Percentiles rank a stretch among this genome's conserved stretches.
phyloP scores from a whole-genome alignment of 208 protist species.

The Acanthamoeba royreba region DNA sequence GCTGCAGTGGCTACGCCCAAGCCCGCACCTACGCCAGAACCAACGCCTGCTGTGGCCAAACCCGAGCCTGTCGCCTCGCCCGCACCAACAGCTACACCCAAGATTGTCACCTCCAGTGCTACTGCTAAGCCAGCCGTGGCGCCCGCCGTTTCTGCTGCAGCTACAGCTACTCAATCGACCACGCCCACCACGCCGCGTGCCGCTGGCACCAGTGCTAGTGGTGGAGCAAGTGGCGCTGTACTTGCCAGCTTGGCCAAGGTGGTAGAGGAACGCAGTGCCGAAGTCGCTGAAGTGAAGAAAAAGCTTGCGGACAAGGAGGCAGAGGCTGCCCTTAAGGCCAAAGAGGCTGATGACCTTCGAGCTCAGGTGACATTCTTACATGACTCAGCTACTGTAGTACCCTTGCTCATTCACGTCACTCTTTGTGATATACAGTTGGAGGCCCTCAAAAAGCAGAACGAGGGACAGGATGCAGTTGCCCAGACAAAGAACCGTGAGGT shows the following conservation, averaged over 20 bases:
- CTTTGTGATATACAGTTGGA: background rate
- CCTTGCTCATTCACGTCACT: background rate
- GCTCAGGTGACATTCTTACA: background rate
- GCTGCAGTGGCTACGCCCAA: too few species aligned
- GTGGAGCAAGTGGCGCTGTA: background rate
- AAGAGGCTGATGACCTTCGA: background rate
- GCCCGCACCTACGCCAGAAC: too few species aligned
- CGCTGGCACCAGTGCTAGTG: background rate
- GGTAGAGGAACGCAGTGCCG: background rate
- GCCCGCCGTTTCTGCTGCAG: background rate
- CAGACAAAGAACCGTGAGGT: background rate
- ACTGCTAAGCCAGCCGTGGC: background rate
- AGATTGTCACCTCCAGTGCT: too few species aligned
- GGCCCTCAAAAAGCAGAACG: background rate
- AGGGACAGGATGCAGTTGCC: background rate
- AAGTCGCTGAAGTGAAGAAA: background rate
- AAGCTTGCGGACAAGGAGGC: constrained; percentile 1
- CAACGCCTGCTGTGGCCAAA: background rate
- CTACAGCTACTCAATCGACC: background rate
- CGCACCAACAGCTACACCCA: background rate
- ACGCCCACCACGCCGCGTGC: background rate
- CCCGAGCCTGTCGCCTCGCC: background rate
- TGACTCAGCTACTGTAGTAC: background rate
- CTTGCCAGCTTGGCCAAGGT: constrained; percentile 1
- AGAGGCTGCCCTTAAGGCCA: background rate